Percentiles rank a stretch among this genome's conserved stretches.
These are phyloP conservation scores for Penicillium hesseltinei DNA, from an alignment of 2,329 filamentous ascomycete species.

Conservation along the genomic window DNA sequence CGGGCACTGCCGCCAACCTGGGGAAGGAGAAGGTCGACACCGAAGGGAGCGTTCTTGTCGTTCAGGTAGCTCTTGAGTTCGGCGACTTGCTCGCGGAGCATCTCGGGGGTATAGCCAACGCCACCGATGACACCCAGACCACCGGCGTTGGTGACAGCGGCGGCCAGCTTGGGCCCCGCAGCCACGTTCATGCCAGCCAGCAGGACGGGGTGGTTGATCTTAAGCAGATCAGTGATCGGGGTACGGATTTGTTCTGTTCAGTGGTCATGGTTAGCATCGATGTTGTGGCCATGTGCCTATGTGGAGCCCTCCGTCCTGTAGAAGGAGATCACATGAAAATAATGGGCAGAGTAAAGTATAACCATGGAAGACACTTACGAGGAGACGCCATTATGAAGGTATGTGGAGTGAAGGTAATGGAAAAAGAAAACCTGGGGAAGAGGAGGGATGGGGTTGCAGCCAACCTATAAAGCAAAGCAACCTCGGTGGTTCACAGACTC, in stretches of 20 bases:
- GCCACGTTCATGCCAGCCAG: slow-evolving; percentile 99
- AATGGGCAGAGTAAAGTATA: slow-evolving; percentile 5
- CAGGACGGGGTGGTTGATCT: slow-evolving; percentile 94
- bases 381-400: slow-evolving; percentile 67
- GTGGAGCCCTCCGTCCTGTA: slow-evolving; percentile 8
- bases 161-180: slow-evolving; percentile 91
- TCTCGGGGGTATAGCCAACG: slow-evolving; percentile 87
- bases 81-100: slow-evolving; percentile 90
- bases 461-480: slow-evolving; percentile 19
- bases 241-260: slow-evolving; percentile 80
- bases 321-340: slow-evolving; percentile 20
- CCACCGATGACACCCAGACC: slow-evolving; percentile 96
- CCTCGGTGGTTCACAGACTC: slow-evolving; percentile 17
- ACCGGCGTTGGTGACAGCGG: slow-evolving; percentile 94
- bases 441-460: slow-evolving; percentile 1
- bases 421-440: slow-evolving; percentile 21
- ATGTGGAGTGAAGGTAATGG: slow-evolving; percentile 7
- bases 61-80: slow-evolving; percentile 85
- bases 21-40: slow-evolving; percentile 87
- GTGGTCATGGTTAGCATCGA: slow-evolving; percentile 21
- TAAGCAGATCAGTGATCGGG: slow-evolving; percentile 88
- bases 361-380: slow-evolving; percentile 57
- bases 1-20: slow-evolving; percentile 92
- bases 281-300: background rate
- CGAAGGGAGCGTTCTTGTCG: slow-evolving; percentile 93